These are phyloP conservation scores for Inonotus hispidus DNA, from an alignment of 1,284 basidiomycete genomes.

Conservation along the genomic window DNA sequence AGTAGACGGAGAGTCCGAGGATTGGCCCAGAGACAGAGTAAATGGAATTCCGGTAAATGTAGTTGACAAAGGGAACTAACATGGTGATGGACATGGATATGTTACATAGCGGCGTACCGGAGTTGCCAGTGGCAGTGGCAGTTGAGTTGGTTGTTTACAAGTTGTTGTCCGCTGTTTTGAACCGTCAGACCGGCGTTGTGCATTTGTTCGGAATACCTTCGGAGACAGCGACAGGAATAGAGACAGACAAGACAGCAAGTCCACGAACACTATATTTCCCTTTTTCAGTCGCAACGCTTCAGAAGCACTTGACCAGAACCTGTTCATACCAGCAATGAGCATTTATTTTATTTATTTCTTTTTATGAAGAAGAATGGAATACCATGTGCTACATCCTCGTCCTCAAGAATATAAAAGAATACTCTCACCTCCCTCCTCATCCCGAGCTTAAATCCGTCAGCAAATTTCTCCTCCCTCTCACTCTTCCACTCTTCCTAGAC, in stretches of 20 bases:
- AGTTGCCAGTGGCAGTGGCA: neutral
- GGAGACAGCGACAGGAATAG: neutral
- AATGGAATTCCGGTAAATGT: neutral
- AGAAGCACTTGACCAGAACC: neutral
- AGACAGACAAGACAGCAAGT: neutral
- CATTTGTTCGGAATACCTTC: neutral
- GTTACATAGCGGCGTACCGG: neutral
- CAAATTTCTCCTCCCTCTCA: neutral
- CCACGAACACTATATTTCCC: neutral
- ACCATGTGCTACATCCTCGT: conserved; percentile 2
- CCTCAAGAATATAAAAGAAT: neutral
- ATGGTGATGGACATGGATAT: neutral
- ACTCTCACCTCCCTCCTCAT: neutral
- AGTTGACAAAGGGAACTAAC: neutral
- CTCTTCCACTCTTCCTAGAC: neutral
- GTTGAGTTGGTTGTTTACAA: neutral
- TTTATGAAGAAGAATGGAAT: neutral
- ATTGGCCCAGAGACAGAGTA: conserved; percentile 1
- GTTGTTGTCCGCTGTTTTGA: neutral
- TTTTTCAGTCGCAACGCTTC: no score
- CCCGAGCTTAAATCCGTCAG: neutral
- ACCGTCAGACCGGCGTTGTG: conserved; percentile 1
- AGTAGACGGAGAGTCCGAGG: neutral
- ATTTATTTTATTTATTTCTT: neutral
- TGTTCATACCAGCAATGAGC: neutral